Conservation (phyloP, 2,329 filamentous ascomycete species). For the Trichoderma gracile region DNA sequence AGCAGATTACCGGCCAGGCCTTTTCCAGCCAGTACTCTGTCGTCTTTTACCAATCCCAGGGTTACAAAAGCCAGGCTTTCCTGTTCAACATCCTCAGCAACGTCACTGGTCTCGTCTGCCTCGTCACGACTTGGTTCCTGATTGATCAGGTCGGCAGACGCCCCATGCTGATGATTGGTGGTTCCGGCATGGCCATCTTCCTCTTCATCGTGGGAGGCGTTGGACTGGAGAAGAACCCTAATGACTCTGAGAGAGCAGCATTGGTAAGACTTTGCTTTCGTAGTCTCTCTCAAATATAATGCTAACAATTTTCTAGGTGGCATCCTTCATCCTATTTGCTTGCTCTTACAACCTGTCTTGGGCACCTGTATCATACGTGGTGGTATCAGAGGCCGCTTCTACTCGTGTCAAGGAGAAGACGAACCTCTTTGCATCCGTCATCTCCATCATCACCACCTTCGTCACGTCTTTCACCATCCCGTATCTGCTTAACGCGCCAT, state of each 20-base stretch:
- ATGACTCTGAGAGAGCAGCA: conserved; percentile 20
- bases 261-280: background rate
- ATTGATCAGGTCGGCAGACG: conserved; percentile 34
- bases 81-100: conserved; percentile 32
- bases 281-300: background rate
- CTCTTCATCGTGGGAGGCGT: conserved; percentile 32
- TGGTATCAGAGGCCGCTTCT: conserved; percentile 33
- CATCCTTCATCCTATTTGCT: conserved; percentile 34
- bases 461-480: conserved; percentile 41
- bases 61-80: conserved; percentile 32
- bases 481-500: conserved; percentile 40
- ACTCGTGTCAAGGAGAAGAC: conserved; percentile 37
- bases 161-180: conserved; percentile 33
- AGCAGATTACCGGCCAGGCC: conserved; percentile 39
- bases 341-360: conserved; percentile 34
- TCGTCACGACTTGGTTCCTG: conserved; percentile 32
- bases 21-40: conserved; percentile 36
- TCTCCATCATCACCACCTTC: conserved; percentile 37
- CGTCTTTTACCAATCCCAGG: conserved; percentile 37
- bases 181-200: conserved; percentile 31
- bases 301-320: conserved; percentile 28
- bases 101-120: conserved; percentile 25
- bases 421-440: conserved; percentile 34
- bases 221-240: conserved; percentile 26
- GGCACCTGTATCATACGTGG: conserved; percentile 35